Percentiles rank a stretch among this genome's conserved stretches.
These are phyloP conservation scores for Alternaria alternata DNA, from an alignment of 2,329 filamentous ascomycete genomes.

Conservation along the genomic window DNA sequence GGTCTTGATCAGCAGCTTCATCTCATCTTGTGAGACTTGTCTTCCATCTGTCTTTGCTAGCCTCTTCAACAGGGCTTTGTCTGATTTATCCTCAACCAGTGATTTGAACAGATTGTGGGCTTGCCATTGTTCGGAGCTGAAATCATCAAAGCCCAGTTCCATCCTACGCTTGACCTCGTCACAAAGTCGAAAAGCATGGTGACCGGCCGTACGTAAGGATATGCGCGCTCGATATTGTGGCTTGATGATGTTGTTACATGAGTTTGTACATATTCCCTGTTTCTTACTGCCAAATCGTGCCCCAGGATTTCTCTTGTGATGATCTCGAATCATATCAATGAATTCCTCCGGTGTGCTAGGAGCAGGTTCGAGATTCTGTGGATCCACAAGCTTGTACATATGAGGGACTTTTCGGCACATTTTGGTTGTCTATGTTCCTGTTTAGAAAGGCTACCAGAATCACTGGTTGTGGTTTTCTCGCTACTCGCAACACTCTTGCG, in stretches of 20 bases:
- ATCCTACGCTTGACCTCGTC: neutral
- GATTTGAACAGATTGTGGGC: fast-evolving
- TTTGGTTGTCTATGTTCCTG: neutral
- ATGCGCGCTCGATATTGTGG: neutral
- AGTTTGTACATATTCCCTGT: neutral
- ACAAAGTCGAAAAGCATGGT: neutral
- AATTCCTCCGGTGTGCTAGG: neutral
- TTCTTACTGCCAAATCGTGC: neutral
- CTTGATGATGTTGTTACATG: neutral
- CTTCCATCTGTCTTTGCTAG: neutral
- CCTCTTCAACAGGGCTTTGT: neutral
- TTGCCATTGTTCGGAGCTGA: neutral
- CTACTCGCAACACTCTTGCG: neutral
- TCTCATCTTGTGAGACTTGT: neutral
- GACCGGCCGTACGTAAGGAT: fast-evolving
- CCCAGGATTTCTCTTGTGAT: neutral
- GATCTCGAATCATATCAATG: neutral
- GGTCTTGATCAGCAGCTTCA: neutral
- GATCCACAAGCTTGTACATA: neutral
- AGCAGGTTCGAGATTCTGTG: neutral
- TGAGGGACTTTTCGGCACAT: neutral
- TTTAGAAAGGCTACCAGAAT: neutral
- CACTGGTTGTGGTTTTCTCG: neutral
- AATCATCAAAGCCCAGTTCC: neutral
- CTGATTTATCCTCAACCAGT: neutral